Conservation (phyloP, 306 rosid genomes). For the Canavalia ensiformis region DNA sequence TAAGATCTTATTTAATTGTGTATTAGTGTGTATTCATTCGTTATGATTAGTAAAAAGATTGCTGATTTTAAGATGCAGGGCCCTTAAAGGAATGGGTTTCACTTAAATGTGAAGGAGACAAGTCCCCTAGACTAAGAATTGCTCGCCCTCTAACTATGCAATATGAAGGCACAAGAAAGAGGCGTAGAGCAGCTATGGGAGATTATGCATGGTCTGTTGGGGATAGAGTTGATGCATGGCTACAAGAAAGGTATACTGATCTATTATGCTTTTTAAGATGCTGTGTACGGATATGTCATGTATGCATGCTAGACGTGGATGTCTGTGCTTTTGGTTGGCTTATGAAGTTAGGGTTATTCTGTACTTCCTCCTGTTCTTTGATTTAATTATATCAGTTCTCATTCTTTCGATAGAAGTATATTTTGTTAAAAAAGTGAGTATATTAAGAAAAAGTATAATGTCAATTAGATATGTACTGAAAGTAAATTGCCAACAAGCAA, state of each 20-base stretch:
- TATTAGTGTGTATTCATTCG: constrained; percentile 2
- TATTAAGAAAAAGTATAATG: too few species aligned
- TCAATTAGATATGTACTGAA: background rate
- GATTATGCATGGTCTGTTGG: constrained; percentile 92
- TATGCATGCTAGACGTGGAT: background rate
- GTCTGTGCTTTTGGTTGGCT: constrained; percentile 30
- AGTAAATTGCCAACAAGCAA: background rate
- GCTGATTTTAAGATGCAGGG: constrained; percentile 57
- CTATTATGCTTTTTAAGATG: background rate
- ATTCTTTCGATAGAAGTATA: background rate
- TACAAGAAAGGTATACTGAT: constrained; percentile 75
- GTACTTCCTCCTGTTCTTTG: background rate
- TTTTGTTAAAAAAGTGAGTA: too few species aligned
- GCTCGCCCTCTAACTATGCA: constrained; percentile 78
- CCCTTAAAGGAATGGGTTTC: constrained; percentile 90
- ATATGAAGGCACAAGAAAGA: constrained; percentile 90
- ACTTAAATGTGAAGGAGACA: constrained; percentile 69
- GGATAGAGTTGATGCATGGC: constrained; percentile 94
- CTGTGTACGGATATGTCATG: constrained; percentile 24
- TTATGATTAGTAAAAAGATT: constrained; percentile 24
- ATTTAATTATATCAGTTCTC: background rate
- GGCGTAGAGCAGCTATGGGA: constrained; percentile 89
- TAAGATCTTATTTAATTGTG: constrained; percentile 37
- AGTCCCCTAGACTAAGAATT: constrained; percentile 75
- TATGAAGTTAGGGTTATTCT: background rate